Base-by-base conservation (phyloP, 768 basidiomycete genomes). In the Tulasnella sp. region DNA sequence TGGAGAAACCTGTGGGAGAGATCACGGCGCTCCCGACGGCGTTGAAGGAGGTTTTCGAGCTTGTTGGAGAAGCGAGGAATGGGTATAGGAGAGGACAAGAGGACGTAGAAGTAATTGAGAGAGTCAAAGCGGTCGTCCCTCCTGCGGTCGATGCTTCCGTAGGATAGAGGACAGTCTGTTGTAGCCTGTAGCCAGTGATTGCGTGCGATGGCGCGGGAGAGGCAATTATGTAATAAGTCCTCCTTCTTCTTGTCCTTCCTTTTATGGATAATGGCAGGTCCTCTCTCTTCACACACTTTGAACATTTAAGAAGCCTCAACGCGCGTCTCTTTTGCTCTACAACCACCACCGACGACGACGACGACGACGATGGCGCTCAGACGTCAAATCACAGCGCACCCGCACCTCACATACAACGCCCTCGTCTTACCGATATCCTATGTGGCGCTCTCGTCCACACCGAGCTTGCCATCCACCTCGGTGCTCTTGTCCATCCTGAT, bases 1-100 rank as follows among this genome's bases (percentile, higher is more conserved):
- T 71, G n/a, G 69, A 71, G 47, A 5, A 35, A 29, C 69, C 69
- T 9, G 69, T 71, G 7, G 47, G 52, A 11, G 42, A 19, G 19
- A n/a, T 32, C 47, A 41, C 6, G n/a, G 16, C 12, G 7, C 47
- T 71, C 8, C 69, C 69, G 14, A 14, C 47, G 17, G 34, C 32
- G n/a, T 44, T 71, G 69, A 71, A 39, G 69, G 69, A 71, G 17
- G 34, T 39, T 5, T 71, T 71, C 29, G 17, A 39, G 6, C 39
- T 69, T 8, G 16, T 69, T 26, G 17, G 35, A 16, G 67, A 69
- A 52, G 67, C 39, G 5, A 8, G 69, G 44, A 29, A 63, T 26
- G 69, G 69, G 6, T 71, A 59, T 71, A 47, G 35, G 17, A 36
- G 59, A 35, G 69, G 69, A 63, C 9, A 63, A 16, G 47, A 36